Percentiles rank a stretch among this genome's conserved stretches.
Conservation (phyloP, 1,139 yeast genomes). For the Yamadazyma blattariae region DNA sequence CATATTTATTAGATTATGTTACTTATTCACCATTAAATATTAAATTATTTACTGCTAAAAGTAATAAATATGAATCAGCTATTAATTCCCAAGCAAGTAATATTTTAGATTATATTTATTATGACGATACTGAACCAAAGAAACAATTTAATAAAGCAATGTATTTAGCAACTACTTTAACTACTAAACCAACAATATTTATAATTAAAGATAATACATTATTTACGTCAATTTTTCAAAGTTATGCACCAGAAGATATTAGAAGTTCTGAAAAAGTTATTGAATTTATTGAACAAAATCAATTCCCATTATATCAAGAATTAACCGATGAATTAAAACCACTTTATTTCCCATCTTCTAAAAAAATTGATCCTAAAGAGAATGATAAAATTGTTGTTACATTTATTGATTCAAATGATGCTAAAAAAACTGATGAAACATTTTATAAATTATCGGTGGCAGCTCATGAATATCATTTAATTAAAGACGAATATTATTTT, state of each 20-base stretch:
- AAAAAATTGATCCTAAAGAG: constrained; percentile 6
- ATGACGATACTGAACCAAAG: constrained; percentile 26
- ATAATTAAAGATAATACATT: constrained; percentile 57
- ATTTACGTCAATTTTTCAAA: constrained; percentile 52
- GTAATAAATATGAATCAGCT: constrained; percentile 38
- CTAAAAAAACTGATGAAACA: constrained; percentile 30
- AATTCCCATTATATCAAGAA: constrained; percentile 52
- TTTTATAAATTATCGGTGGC: constrained; percentile 45
- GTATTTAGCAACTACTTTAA: constrained; percentile 49
- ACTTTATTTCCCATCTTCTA: constrained; percentile 35
- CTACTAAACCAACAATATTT: constrained; percentile 59
- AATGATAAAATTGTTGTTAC: constrained; percentile 52
- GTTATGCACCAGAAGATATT: constrained; percentile 61
- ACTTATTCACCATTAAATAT: constrained; percentile 53
- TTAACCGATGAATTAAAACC: constrained; percentile 39
- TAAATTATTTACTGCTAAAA: constrained; percentile 50
- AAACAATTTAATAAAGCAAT: constrained; percentile 40
- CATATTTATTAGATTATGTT: constrained; percentile 56
- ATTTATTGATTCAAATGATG: constrained; percentile 46
- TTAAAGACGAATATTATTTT: constrained; percentile 44
- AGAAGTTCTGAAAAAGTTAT: constrained; percentile 48
- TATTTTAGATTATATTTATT: constrained; percentile 39
- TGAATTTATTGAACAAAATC: constrained; percentile 45
- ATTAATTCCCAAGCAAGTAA: constrained; percentile 42
- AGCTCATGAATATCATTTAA: constrained; percentile 52